Base-by-base conservation (phyloP, 352 stramenopile genomes). In the Pythium rhizo-oryzae region DNA sequence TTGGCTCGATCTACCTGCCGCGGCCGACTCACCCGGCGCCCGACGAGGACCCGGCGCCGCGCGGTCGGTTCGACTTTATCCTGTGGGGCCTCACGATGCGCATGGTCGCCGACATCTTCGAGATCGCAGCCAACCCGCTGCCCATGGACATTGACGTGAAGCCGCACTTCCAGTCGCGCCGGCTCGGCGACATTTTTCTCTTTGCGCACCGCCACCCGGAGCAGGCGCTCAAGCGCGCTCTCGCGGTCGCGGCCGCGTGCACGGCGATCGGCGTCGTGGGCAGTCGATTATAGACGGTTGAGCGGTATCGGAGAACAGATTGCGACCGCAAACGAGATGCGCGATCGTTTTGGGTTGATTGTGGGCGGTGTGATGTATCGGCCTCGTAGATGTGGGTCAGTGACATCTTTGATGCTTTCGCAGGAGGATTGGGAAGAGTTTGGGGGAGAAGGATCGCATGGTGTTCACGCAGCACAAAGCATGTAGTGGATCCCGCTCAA, bases 71-170 rank as follows among this genome's bases (percentile, higher is more conserved):
- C 35, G 85, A 96, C 68, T 96, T 94, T 61, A 81, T 96, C 33
- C 69, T 96, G n/a, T 96, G 87, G 87, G 87, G 87, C 0, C 71
- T 96, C 53, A 96, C 87, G 33, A 78, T 94, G 43, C 81, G 80
- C 58, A 90, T 90, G 55, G 74, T 93, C 49, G 68, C 78, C 25
- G 71, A 87, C 19, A 51, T 96, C 15, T 84, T 91, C 51, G 9
- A 53, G 8, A 59, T 75, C 18, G 81, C 73, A 8, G 75, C 72
- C 8, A 70, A 18, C 25, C 78, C 81, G 33, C 55, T 92, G 62
- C 80, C 81, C 15, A 82, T 91, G 72, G 68, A 74, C 59, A 64
- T 70, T 52, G 70, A 78, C 21, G 71, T 82, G n/a, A 49, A 66
- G n/a, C 82, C 81, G 41, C 81, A 77, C 21, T 92, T 92, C 61